phyloP scores from a whole-genome alignment of 2,329 filamentous ascomycete genomes.

The Didymella arachidicola region DNA sequence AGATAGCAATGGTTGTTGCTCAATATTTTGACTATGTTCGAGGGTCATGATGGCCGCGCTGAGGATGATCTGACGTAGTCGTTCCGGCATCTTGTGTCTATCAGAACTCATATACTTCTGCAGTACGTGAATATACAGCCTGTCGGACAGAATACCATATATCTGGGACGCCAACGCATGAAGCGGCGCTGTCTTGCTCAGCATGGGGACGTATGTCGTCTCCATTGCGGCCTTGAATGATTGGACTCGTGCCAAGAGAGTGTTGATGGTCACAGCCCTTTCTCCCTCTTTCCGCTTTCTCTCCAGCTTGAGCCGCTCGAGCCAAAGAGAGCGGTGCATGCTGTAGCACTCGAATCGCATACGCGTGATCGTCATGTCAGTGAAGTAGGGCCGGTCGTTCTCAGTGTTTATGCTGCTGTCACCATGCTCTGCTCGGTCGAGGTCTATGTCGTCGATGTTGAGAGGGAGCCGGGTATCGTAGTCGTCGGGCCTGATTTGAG shows the following conservation, averaged over 20 bases:
- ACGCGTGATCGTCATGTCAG: constrained; percentile 70
- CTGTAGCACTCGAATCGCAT: constrained; percentile 78
- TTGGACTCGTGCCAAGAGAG: constrained; percentile 72
- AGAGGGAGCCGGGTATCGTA: constrained; percentile 77
- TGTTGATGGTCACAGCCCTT: constrained; percentile 57
- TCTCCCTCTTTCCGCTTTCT: constrained; percentile 41
- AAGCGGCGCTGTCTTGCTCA: constrained; percentile 68
- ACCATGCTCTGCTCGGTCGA: constrained; percentile 52
- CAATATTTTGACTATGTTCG: constrained; percentile 64
- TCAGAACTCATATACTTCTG: constrained; percentile 69
- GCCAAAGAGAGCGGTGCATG: constrained; percentile 74
- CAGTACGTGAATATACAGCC: constrained; percentile 71
- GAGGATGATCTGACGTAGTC: constrained; percentile 69
- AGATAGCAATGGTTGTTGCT: constrained; percentile 60
- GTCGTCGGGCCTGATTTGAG: constrained; percentile 75
- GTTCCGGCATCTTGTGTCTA: constrained; percentile 63
- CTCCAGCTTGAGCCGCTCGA: constrained; percentile 72
- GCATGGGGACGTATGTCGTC: constrained; percentile 69
- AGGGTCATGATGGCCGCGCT: constrained; percentile 64
- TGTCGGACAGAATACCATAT: constrained; percentile 69
- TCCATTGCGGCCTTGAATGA: constrained; percentile 71
- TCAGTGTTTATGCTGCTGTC: constrained; percentile 49
- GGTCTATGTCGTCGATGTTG: constrained; percentile 72
- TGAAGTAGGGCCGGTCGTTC: constrained; percentile 65
- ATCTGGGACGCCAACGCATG: constrained; percentile 71